Percentiles rank a stretch among this genome's conserved stretches.
Conservation (phyloP, 2,329 filamentous ascomycete species). For the Pseudocercospora cruenta region DNA sequence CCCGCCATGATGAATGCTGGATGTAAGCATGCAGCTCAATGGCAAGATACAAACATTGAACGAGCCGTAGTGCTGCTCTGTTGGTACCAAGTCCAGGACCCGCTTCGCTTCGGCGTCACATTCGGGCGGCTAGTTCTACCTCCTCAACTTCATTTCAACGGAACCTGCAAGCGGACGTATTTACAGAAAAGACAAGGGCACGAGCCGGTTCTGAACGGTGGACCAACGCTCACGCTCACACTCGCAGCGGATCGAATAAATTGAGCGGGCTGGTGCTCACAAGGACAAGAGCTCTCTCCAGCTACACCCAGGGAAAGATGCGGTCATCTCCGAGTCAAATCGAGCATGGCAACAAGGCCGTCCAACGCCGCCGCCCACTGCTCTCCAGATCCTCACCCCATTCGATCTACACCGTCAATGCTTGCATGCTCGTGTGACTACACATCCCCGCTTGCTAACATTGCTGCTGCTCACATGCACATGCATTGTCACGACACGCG, state of each 20-base stretch:
- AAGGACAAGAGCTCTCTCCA: not conserved
- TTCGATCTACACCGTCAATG: too few species aligned
- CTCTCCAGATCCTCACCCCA: too few species aligned
- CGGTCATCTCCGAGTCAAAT: too few species aligned
- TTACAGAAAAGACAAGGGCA: not conserved
- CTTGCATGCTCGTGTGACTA: too few species aligned
- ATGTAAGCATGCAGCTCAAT: not conserved
- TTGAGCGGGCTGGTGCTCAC: not conserved
- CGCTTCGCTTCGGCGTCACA: not conserved
- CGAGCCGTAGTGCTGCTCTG: not conserved
- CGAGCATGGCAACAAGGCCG: too few species aligned
- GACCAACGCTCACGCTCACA: not conserved
- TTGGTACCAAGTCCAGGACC: not conserved
- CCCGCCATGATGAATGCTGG: constrained; percentile 25
- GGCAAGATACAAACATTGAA: not conserved
- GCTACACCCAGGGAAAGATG: too few species aligned
- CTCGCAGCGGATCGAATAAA: not conserved
- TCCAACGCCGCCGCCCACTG: too few species aligned
- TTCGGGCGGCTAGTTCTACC: not conserved
- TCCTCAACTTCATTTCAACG: constrained; percentile 5
- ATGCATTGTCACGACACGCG: too few species aligned
- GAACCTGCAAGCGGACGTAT: not conserved
- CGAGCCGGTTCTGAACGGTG: not conserved
- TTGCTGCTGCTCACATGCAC: too few species aligned
- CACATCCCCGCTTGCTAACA: too few species aligned